phyloP scores from a whole-genome alignment of 2,329 filamentous ascomycete species.

The Verticillium longisporum region DNA sequence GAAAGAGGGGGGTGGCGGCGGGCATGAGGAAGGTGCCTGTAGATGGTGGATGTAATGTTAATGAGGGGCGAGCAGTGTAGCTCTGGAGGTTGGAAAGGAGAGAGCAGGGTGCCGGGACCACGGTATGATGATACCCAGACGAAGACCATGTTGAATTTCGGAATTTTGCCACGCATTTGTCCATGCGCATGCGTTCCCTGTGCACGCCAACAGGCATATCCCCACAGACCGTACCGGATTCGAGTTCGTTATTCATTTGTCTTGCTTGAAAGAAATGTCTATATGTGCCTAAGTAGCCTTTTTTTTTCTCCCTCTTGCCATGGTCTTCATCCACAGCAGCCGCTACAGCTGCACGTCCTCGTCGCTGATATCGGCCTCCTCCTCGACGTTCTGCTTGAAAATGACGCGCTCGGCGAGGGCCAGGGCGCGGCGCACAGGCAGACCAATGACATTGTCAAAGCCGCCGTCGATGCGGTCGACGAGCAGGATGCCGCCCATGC shows the following conservation, averaged over 20 bases:
- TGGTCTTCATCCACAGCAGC: too few relatives aligned
- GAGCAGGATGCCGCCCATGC: constrained; percentile 75
- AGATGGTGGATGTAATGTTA: neutral
- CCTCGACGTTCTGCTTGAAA: constrained; percentile 62
- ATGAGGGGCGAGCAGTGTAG: neutral
- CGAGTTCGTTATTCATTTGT: too few relatives aligned
- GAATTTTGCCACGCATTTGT: neutral
- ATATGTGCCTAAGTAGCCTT: neutral
- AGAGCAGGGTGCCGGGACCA: neutral
- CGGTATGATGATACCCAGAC: neutral
- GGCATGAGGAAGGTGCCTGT: too few relatives aligned
- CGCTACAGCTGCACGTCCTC: constrained; percentile 27
- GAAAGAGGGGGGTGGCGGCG: too few relatives aligned
- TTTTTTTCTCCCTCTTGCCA: neutral
- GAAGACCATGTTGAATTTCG: neutral
- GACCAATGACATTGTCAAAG: constrained; percentile 88
- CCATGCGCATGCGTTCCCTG: too few relatives aligned
- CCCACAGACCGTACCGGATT: too few relatives aligned
- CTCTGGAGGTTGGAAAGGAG: neutral
- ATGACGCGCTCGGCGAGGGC: constrained; percentile 85
- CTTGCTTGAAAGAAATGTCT: neutral
- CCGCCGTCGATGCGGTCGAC: constrained; percentile 85
- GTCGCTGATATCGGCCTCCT: constrained; percentile 40
- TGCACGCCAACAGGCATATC: too few relatives aligned
- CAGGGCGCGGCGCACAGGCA: constrained; percentile 74